These are phyloP conservation scores for Boletus rubroflammeus DNA, from an alignment of 768 basidiomycete genomes.

Conservation along the genomic window DNA sequence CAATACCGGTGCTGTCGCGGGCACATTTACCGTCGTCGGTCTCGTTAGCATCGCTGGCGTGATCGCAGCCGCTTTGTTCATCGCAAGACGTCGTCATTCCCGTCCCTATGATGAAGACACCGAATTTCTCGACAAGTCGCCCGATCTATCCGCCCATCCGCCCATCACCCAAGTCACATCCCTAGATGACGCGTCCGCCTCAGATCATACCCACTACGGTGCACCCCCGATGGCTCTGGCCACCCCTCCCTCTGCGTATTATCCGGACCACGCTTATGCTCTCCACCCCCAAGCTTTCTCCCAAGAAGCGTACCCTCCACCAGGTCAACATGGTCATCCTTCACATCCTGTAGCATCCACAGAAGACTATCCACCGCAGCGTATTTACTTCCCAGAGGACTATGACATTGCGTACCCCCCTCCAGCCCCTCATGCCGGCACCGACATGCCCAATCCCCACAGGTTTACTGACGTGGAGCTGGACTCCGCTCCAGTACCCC, in stretches of 20 bases:
- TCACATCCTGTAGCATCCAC: not conserved
- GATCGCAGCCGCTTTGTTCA: constrained; percentile 26
- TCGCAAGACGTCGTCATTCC: constrained; percentile 30
- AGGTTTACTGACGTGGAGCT: constrained; percentile 2
- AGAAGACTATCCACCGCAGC: constrained; percentile 20
- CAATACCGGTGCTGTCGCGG: constrained; percentile 45
- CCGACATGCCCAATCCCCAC: constrained; percentile 19
- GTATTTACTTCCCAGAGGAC: constrained; percentile 22
- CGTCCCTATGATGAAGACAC: constrained; percentile 25
- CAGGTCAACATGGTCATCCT: not conserved
- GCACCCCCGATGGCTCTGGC: constrained; percentile 16
- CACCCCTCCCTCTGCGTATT: constrained; percentile 20
- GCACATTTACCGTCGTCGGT: constrained; percentile 41
- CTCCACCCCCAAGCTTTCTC: constrained; percentile 10
- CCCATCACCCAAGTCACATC: constrained; percentile 8
- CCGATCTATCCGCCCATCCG: constrained; percentile 6
- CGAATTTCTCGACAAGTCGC: constrained; percentile 27
- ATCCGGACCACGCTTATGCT: constrained; percentile 19
- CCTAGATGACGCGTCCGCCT: constrained; percentile 14
- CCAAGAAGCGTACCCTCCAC: constrained; percentile 4
- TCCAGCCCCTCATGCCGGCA: not conserved
- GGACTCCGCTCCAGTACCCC: constrained; percentile 5
- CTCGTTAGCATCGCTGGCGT: constrained; percentile 34
- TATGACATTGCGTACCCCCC: constrained; percentile 30
- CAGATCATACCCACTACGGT: constrained; percentile 24